Percentiles rank a stretch among this genome's conserved stretches.
Conservation (phyloP, 305 asterid species). For the Fraxinus paxiana region DNA sequence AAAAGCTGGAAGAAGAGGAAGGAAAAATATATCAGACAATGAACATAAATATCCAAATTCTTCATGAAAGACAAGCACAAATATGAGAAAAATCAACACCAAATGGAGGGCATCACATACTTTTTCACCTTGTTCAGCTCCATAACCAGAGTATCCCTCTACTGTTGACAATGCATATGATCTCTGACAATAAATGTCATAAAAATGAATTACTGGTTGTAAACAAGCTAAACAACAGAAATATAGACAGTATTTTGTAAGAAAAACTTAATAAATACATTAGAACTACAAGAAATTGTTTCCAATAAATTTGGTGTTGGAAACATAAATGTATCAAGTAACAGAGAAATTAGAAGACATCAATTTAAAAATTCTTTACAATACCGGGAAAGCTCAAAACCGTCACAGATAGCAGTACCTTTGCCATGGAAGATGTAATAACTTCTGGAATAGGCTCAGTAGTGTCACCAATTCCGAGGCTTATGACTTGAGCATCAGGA, state of each 20-base stretch:
- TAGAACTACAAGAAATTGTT: neutral
- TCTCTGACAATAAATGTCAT: slow-evolving; percentile 42
- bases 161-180: slow-evolving; percentile 65
- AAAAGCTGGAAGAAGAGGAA: neutral
- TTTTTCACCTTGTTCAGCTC: slow-evolving; percentile 97
- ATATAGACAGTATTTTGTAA: neutral
- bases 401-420: slow-evolving; percentile 43
- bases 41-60: neutral
- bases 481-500: slow-evolving; percentile 88
- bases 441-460: slow-evolving; percentile 94
- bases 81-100: neutral
- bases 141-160: slow-evolving; percentile 88
- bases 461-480: slow-evolving; percentile 98
- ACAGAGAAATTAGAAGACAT: neutral
- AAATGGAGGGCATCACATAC: slow-evolving; percentile 31
- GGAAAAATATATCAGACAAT: neutral
- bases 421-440: slow-evolving; percentile 81
- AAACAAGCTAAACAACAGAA: neutral
- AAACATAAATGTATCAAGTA: neutral
- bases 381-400: slow-evolving; percentile 6
- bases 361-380: neutral
- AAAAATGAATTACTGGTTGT: neutral
- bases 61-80: neutral
- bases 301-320: neutral
- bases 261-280: neutral